Evolutionary conservation across 1,284 basidiomycete species (phyloP), one percentile per base, ranked within the genome.

Genomic region (Moesziomyces antarcticus): DNA sequence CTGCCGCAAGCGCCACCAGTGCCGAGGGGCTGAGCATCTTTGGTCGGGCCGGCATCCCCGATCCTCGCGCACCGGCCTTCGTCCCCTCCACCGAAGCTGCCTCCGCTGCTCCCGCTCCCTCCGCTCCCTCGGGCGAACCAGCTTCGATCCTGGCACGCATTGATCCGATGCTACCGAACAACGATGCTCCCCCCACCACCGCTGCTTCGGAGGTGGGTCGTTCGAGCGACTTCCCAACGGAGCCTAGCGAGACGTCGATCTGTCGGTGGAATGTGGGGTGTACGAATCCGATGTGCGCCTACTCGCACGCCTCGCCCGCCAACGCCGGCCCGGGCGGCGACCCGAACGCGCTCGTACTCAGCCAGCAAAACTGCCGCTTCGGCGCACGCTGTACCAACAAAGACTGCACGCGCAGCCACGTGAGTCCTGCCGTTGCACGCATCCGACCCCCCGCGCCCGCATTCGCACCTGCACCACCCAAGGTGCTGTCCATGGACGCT

Each of bases 241-340:
- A 41, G 9, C 82, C 82, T 1, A 50, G 58, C 21, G 60, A 82
- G 24, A 43, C 62, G 2, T 63, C 77, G 9, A 57, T 81, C 21
- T 84, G 82, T 49, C 74, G 79, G 5, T 83, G 72, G 57, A 73
- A 69, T 35, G 45, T 78, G 0, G 56, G 57, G 10, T 84, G 82
- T 65, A 84, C 82, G 21, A 79, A 80, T 41, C 80, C 81, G 2
- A 63, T 76, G 66, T 84, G 82, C 47, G 30, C 43, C 6, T 84
- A 80, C 68, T 73, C 71, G 25, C 82, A 84, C 47, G 79, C 81
- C 3, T 75, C 80, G 7, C 77, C 82, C 1, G 64, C 68, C 46
- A 73, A 76, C 50, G 75, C 79, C 10, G 69, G 75, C 10, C 58
- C 62, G 7, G 45, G 56, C 4, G 68, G 67, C 11, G 73, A 78